Conservation (phyloP, 1,139 yeast species). For the Geotrichum candidum region DNA sequence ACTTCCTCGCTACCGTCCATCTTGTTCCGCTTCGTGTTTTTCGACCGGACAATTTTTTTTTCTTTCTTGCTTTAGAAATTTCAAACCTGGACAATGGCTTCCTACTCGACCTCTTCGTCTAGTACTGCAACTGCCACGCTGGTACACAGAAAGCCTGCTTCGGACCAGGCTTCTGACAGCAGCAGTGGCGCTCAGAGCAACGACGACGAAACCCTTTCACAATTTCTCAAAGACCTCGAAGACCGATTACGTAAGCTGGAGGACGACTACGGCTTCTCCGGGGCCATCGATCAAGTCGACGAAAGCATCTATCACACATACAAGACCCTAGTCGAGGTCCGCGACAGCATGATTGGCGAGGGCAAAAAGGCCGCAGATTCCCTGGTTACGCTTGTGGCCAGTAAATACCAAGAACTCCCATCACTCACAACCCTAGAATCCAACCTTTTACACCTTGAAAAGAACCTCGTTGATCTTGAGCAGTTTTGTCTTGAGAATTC, state of each 20-base stretch:
- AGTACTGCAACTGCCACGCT: background rate
- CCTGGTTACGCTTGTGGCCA: conserved; percentile 29
- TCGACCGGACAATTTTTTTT: no score
- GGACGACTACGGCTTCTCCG: conserved; percentile 30
- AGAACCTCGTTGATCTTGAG: conserved; percentile 32
- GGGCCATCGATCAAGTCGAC: conserved; percentile 30
- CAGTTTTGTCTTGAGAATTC: conserved; percentile 19
- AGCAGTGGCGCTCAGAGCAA: background rate
- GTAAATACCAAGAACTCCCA: conserved; percentile 22
- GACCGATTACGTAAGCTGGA: conserved; percentile 24
- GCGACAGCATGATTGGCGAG: conserved; percentile 31
- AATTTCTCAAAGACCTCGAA: conserved; percentile 3
- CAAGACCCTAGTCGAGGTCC: conserved; percentile 29
- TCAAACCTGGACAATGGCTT: background rate
- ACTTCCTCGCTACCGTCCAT: no score
- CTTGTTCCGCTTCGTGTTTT: no score
- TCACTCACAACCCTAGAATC: conserved; percentile 2
- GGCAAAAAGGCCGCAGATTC: conserved; percentile 33
- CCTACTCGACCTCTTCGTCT: conserved; percentile 4
- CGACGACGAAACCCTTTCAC: background rate
- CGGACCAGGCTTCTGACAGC: background rate
- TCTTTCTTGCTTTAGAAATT: no score
- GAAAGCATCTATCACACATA: conserved; percentile 31
- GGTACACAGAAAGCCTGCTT: background rate
- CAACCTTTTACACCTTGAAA: conserved; percentile 32